Conservation (phyloP, 305 asterid genomes). For the Ajuga reptans region DNA sequence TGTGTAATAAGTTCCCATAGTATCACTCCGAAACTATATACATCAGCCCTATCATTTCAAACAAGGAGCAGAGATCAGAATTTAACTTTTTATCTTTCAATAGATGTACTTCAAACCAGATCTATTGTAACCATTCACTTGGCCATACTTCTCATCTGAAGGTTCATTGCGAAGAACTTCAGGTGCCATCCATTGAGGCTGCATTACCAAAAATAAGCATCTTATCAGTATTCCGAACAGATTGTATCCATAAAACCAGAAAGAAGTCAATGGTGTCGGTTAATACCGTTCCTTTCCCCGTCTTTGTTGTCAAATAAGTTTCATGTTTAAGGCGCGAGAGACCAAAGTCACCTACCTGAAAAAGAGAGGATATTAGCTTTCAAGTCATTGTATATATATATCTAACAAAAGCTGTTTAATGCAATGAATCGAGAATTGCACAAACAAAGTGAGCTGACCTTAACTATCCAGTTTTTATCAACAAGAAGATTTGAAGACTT, state of each 20-base stretch:
- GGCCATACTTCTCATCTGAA: constrained; percentile 77
- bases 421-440: too few relatives aligned
- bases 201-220: constrained; percentile 25
- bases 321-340: constrained; percentile 78
- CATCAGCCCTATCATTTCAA: constrained; percentile 56
- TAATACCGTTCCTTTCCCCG: constrained; percentile 86
- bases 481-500: constrained; percentile 98
- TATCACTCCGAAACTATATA: constrained; percentile 95
- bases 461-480: constrained; percentile 94
- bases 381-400: neutral
- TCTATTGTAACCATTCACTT: neutral
- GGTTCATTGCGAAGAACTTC: constrained; percentile 96
- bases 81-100: neutral
- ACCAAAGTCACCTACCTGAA: constrained; percentile 96
- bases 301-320: constrained; percentile 71
- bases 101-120: neutral
- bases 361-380: constrained; percentile 4
- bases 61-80: constrained; percentile 2
- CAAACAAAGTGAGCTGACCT: constrained; percentile 50
- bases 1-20: constrained; percentile 89
- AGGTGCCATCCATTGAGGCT: constrained; percentile 99
- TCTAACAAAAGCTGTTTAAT: too few relatives aligned
- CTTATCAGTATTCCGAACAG: constrained; percentile 10
- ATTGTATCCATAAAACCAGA: neutral
- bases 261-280: constrained; percentile 15